A percentile compares a stretch with the other conserved stretches of the same genome.
Evolutionary conservation across 2,329 filamentous ascomycete genomes (phyloP).

Genomic region (Epichloe sibirici): DNA sequence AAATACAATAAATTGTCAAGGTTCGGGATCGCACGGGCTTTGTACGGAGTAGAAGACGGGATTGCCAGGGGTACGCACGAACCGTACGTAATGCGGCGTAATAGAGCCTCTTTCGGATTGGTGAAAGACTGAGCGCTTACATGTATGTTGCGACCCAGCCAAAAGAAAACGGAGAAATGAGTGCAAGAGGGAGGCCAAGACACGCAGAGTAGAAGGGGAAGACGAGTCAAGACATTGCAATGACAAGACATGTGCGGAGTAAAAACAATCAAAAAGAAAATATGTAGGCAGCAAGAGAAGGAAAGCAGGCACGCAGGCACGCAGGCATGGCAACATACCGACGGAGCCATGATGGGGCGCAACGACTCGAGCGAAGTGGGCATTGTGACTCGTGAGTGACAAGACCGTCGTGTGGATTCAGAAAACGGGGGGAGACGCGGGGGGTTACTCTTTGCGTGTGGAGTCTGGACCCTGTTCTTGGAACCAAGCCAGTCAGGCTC

Average conservation of each 20-base stretch:
- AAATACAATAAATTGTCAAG: neutral
- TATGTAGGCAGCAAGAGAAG: constrained; percentile 4
- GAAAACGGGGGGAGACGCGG: neutral
- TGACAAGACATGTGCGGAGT: neutral
- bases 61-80: constrained; percentile 4
- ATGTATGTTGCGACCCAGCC: neutral
- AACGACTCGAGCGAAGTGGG: constrained; percentile 47
- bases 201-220: constrained; percentile 5
- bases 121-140: neutral
- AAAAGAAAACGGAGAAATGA: neutral
- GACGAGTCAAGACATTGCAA: constrained; percentile 5
- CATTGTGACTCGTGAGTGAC: constrained; percentile 24
- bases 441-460: neutral
- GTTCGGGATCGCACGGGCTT: neutral
- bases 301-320: neutral
- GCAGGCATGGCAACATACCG: constrained; percentile 33
- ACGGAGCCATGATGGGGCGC: constrained; percentile 50
- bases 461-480: neutral
- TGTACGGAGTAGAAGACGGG: neutral
- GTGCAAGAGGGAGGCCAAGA: constrained; percentile 6
- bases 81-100: neutral
- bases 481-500: neutral
- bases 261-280: neutral
- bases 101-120: neutral
- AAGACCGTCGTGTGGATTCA: neutral